Percentiles rank a stretch among this genome's conserved stretches.
Conservation (phyloP, 768 basidiomycete genomes). For the Tulasnella calospora region DNA sequence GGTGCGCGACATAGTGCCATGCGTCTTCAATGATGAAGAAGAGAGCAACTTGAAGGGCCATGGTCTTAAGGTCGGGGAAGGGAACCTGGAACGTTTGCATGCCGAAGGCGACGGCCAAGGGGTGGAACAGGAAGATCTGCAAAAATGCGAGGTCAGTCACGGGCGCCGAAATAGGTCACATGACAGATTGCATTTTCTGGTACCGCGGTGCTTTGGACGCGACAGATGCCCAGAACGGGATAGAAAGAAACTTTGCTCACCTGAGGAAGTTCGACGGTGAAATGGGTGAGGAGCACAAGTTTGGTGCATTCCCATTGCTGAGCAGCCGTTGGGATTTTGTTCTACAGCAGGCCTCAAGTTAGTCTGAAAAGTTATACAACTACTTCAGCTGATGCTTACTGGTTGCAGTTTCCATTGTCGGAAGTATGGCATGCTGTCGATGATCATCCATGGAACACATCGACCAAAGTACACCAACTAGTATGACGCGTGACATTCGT, state of each 20-base stretch:
- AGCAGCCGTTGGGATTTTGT: slow-evolving; percentile 67
- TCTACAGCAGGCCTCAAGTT: slow-evolving; percentile 25
- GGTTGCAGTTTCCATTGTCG: slow-evolving; percentile 90
- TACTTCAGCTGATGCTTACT: slow-evolving; percentile 30
- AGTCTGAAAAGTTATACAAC: too few species aligned
- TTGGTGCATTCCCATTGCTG: slow-evolving; percentile 98
- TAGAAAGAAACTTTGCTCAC: slow-evolving; percentile 43
- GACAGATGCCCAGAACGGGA: background rate
- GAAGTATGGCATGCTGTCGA: slow-evolving; percentile 93
- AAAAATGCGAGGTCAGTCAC: background rate
- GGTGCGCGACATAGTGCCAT: slow-evolving; percentile 92
- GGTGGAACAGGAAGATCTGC: slow-evolving; percentile 89
- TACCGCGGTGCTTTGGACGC: background rate
- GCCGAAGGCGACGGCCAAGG: slow-evolving; percentile 77
- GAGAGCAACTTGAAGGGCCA: slow-evolving; percentile 70
- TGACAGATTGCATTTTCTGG: background rate
- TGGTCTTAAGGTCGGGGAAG: slow-evolving; percentile 65
- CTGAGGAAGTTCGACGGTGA: slow-evolving; percentile 88
- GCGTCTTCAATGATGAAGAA: slow-evolving; percentile 97
- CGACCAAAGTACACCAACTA: slow-evolving; percentile 97
- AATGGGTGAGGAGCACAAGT: slow-evolving; percentile 88
- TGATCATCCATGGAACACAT: slow-evolving; percentile 89
- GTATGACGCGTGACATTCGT: background rate
- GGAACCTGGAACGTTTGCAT: slow-evolving; percentile 93
- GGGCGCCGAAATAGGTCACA: background rate